Base-by-base conservation (phyloP, 225 moss, liverwort and hornwort genomes). In the Pseudisothecium myosuroides region DNA sequence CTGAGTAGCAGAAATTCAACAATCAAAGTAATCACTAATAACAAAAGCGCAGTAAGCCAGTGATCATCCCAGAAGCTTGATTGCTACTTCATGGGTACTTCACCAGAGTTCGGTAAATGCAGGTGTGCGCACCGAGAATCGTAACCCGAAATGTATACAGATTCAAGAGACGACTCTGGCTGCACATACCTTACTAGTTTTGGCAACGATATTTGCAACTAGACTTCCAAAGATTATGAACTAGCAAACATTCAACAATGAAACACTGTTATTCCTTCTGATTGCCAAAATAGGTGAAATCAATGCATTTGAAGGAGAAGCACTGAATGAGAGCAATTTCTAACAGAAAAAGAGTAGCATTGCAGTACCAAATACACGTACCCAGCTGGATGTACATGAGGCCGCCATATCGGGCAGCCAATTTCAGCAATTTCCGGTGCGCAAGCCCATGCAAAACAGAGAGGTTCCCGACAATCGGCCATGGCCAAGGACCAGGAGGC, bases 401-500 rank as follows among this genome's bases (percentile, higher is more conserved):
- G 21, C 91, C 89, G 28, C 91, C 91, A 52, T 89, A 87, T 18
- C 26, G 14, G 18, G 54, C 56, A 36, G 83, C 90, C 90, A 85
- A 29, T 22, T 76, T 85, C 62, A 77, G 81, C 55, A 90, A 47
- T 10, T 68, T 85, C 61, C 82, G 85, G 85, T 90, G 92, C 43
- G 88, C 20, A n/a, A 76, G 82, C 7, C 90, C 90, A 14, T 15
- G 21, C 47, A 88, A 45, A 17, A 81, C 50, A 11, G 36, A 73
- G 28, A 90, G 68, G 29, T 92, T 90, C 6, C 92, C 90, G 9
- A 90, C 69, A 67, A 92, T 8, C 11, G 92, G 92, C 92, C 90
- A 92, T 56, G 92, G 92, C 90, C 90, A 92, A 21, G 92, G 92
- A 24, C 92, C 92, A 7, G 92, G 92, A 22, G 92, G 92, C 32